phyloP scores from a whole-genome alignment of 306 rosid species.

The Cucumis hystrix region DNA sequence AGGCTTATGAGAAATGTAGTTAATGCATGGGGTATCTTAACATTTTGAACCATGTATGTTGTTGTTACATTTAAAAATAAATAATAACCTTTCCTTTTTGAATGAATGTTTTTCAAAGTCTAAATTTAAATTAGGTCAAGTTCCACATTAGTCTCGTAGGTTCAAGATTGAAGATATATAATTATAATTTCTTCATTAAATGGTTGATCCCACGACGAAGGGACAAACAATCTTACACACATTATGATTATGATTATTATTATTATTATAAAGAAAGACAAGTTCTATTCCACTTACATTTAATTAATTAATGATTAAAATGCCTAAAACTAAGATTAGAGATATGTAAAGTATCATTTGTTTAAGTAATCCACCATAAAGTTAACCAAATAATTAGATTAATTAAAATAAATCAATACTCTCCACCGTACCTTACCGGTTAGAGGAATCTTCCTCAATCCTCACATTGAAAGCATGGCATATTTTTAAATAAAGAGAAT shows the following conservation, averaged over 20 bases:
- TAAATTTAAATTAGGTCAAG: background rate
- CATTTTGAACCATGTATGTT: too few relatives aligned
- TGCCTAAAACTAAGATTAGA: background rate
- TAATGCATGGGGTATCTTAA: too few relatives aligned
- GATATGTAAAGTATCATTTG: background rate
- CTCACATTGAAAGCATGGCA: background rate
- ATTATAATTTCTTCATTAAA: background rate
- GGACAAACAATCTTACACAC: background rate
- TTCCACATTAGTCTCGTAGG: background rate
- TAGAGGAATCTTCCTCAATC: background rate
- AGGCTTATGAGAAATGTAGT: too few relatives aligned
- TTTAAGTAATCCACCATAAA: background rate
- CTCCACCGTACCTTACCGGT: background rate
- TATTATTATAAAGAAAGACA: too few relatives aligned
- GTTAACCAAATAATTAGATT: too few relatives aligned
- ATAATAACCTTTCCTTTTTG: too few relatives aligned
- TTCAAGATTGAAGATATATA: too few relatives aligned
- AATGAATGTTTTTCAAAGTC: too few relatives aligned
- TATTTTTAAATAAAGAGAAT: too few relatives aligned
- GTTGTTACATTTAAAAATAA: too few relatives aligned
- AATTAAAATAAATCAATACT: too few relatives aligned
- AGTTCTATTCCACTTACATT: background rate
- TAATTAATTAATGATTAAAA: background rate
- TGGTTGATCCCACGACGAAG: background rate
- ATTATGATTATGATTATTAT: too few relatives aligned